A percentile compares a stretch with the other conserved stretches of the same genome.
phyloP scores from a whole-genome alignment of 2,329 filamentous ascomycete genomes.

The Colletotrichum liriopes region DNA sequence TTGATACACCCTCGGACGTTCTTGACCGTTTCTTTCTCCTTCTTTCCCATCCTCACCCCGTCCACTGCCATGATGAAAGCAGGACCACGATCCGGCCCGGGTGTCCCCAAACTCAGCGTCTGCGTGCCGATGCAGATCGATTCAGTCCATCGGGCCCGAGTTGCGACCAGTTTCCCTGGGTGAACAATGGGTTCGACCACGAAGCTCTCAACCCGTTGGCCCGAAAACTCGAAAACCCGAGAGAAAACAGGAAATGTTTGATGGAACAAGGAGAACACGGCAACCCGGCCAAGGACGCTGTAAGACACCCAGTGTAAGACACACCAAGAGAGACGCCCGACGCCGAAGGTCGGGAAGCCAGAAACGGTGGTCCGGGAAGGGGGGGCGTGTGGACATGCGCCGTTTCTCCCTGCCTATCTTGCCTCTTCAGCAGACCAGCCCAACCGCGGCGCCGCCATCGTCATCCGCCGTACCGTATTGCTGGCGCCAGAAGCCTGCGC shows the following conservation, averaged over 20 bases:
- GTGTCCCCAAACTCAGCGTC: not conserved
- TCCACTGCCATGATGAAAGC: too few relatives aligned
- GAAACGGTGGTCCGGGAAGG: conserved; percentile 19
- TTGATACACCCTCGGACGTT: not conserved
- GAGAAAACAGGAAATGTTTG: not conserved
- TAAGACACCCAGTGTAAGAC: conserved; percentile 6
- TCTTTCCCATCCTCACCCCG: not conserved
- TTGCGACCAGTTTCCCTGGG: not conserved
- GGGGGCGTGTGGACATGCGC: not conserved
- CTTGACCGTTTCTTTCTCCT: not conserved
- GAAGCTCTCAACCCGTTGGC: not conserved
- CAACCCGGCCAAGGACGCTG: not conserved
- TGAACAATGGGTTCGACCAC: not conserved
- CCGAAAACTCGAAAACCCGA: not conserved
- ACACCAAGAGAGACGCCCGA: not conserved
- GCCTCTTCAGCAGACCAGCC: not conserved
- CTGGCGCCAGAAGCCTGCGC: conserved; percentile 1
- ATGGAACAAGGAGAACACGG: not conserved
- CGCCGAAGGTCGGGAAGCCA: conserved; percentile 22
- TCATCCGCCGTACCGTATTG: not conserved
- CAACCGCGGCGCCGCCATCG: not conserved
- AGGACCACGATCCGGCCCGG: not conserved
- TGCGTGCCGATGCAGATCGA: not conserved
- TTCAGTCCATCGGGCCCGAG: conserved; percentile 14
- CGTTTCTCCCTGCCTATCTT: not conserved